Evolutionary conservation across 495 filamentous ascomycete species (phyloP), one percentile per base, ranked within the genome.

Genomic region (Lentithecium fluviatile): DNA sequence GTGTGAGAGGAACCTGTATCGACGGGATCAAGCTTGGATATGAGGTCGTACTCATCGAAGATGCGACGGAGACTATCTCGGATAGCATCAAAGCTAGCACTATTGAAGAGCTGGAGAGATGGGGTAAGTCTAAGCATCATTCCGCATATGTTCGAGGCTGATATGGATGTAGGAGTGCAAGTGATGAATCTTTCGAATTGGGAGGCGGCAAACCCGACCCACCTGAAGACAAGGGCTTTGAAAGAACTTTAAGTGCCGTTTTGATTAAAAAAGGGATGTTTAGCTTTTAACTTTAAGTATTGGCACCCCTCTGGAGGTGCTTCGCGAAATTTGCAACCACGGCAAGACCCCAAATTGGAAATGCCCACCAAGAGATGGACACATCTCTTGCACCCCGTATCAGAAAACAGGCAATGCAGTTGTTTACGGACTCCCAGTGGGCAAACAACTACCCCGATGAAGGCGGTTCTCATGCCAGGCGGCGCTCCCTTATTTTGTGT

Each of bases 1-100:
- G 70, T 32, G 70, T 72, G n/a, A 58, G 66, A 4, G 70, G 70
- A 1, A 72, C 69, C n/a, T 63, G 65, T 13, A 72, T 72, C 45
- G 70, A 71, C 26, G 55, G 55, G 6, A 50, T 38, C 25, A 72
- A 72, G 54, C 36, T 72, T 0, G 70, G 70, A 1, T 72, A 72
- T 50, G 62, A 72, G 47, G 70, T 72, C 17, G 50, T 68, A 7
- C 48, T 72, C 0, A 68, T 72, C 23, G 61, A 66, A 23, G 70
- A 72, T 40, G 70, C 70, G 2, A 72, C 70, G 1, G 70, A 72
- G 21, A 58, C 55, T 0, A 52, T 46, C 7, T 61, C 52, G n/a
- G 64, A 32, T 10, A 62, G 48, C 42, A 56, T 61, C 3, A 72
- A 72, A 49, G 62, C 43, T 10, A 52, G 51, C 17, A 62, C 70